phyloP scores from a whole-genome alignment of 306 rosid species.

The Cicer arietinum region DNA sequence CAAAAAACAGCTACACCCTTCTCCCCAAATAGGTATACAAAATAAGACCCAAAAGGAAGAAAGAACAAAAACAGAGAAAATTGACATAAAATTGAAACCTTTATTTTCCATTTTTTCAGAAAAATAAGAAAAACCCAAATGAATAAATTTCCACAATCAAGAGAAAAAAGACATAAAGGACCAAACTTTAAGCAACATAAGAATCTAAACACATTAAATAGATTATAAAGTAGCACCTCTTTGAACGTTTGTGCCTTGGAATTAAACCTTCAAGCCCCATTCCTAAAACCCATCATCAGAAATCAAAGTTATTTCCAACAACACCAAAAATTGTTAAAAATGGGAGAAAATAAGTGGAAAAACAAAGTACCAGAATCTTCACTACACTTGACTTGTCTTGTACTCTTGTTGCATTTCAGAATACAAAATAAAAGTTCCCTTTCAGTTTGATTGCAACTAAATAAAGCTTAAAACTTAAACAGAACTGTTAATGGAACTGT shows the following conservation, averaged over 20 bases:
- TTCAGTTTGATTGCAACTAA: slow-evolving; percentile 39
- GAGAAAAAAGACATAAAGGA: slow-evolving; percentile 29
- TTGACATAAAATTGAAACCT: slow-evolving; percentile 45
- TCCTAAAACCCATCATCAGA: slow-evolving; percentile 53
- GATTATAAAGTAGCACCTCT: slow-evolving; percentile 58
- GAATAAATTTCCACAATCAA: slow-evolving; percentile 31
- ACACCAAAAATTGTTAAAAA: not conserved
- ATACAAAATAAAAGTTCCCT: slow-evolving; percentile 39
- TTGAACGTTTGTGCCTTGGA: slow-evolving; percentile 69
- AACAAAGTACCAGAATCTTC: slow-evolving; percentile 44
- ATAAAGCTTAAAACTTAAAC: slow-evolving; percentile 49
- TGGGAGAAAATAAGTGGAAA: not conserved
- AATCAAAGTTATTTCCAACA: slow-evolving; percentile 39
- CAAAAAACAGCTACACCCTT: slow-evolving; percentile 35
- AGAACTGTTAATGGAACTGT: slow-evolving; percentile 45
- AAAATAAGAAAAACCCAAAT: slow-evolving; percentile 39
- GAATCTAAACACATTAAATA: slow-evolving; percentile 11
- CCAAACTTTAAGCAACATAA: slow-evolving; percentile 41
- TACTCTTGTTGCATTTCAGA: slow-evolving; percentile 50
- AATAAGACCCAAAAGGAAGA: slow-evolving; percentile 31
- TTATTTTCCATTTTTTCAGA: slow-evolving; percentile 32
- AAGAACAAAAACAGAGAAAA: not conserved
- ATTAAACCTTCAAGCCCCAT: slow-evolving; percentile 68
- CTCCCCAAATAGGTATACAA: slow-evolving; percentile 38
- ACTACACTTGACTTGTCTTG: slow-evolving; percentile 49